Percentiles rank a stretch among this genome's conserved stretches.
phyloP scores from a whole-genome alignment of 495 filamentous ascomycete genomes.

The Aspergillus coremiiformis region DNA sequence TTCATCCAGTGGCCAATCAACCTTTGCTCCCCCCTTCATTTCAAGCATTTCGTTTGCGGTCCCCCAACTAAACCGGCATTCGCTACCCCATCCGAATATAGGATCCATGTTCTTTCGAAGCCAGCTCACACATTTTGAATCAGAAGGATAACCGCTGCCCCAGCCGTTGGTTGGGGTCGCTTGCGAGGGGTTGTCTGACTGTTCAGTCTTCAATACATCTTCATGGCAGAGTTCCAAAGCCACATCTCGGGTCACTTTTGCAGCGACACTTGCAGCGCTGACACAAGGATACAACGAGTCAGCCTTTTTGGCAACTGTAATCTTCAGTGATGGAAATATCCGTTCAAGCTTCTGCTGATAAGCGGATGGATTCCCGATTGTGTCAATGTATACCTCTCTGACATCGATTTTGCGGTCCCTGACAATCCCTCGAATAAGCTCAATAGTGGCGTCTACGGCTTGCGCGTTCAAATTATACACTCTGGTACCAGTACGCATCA shows the following conservation, averaged over 20 bases:
- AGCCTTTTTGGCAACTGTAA: conserved; percentile 94
- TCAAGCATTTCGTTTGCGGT: conserved; percentile 93
- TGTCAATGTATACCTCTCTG: conserved; percentile 88
- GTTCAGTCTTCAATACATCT: conserved; percentile 24
- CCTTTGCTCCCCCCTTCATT: conserved; percentile 50
- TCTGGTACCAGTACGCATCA: conserved; percentile 57
- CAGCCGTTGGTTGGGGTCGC: conserved; percentile 43
- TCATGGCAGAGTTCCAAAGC: conserved; percentile 72
- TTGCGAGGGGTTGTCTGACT: conserved; percentile 2
- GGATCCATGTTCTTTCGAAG: conserved; percentile 79
- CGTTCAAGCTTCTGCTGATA: conserved; percentile 82
- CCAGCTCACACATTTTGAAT: conserved; percentile 74
- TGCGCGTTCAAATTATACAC: conserved; percentile 96
- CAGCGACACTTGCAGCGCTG: conserved; percentile 85
- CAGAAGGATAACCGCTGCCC: conserved; percentile 91
- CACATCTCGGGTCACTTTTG: conserved; percentile 90
- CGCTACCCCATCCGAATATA: conserved; percentile 89
- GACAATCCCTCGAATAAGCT: conserved; percentile 64
- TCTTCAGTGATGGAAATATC: conserved; percentile 68
- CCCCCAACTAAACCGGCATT: conserved; percentile 91
- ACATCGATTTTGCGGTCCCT: conserved; percentile 70
- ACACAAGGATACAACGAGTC: conserved; percentile 91
- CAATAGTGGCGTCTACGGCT: conserved; percentile 91
- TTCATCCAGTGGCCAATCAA: conserved; percentile 78
- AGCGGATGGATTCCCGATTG: conserved; percentile 69